Base-by-base conservation (phyloP, 305 asterid genomes). In the Withania somnifera region DNA sequence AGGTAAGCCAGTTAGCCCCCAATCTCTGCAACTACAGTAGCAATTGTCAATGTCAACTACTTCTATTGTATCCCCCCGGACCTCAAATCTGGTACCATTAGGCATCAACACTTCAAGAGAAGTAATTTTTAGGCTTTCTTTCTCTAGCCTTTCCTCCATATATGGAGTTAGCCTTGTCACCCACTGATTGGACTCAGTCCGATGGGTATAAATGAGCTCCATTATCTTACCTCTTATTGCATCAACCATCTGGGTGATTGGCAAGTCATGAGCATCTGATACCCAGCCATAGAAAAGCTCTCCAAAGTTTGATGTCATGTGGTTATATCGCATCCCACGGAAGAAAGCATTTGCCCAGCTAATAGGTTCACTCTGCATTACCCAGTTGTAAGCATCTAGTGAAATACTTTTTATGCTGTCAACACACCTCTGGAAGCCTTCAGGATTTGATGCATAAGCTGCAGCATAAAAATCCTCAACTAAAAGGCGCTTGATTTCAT, bases 181-280 rank as follows among this genome's bases (percentile, higher is more conserved):
- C 98, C 98, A 96, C 36, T 87, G 93, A 60, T 84, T 84, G 34
- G 94, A 88, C 28, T 92, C 97, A 17, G 87, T 54, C 26, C 90
- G 89, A 30, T 97, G 84, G 20, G 93, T 78, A 79, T 90, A 88
- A 6, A 93, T 90, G 85, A 94, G 84, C 53, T 94, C 98, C 88
- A 86, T 90, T 32, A 96, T 93, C 89, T 90, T 93, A 50, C 81
- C 89, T n/a, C 98, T 87, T 57, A 96, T 88, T 5, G 94, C 88
- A 69, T 93, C 98, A 45, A 94, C 98, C 98, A 96, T 89, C 83
- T 94, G 98, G 17, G 97, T 96, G 81, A 94, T 96, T 64, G 99
- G 99, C 88, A 96, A 82, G 83, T 96, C 98, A 57, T 95, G 94
- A 7, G 93, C 98, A 82, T 93, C 99, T 2, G 97, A 88, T 53